These are phyloP conservation scores for Metarhizium rileyi DNA, from an alignment of 2,329 filamentous ascomycete species.

Conservation along the genomic window DNA sequence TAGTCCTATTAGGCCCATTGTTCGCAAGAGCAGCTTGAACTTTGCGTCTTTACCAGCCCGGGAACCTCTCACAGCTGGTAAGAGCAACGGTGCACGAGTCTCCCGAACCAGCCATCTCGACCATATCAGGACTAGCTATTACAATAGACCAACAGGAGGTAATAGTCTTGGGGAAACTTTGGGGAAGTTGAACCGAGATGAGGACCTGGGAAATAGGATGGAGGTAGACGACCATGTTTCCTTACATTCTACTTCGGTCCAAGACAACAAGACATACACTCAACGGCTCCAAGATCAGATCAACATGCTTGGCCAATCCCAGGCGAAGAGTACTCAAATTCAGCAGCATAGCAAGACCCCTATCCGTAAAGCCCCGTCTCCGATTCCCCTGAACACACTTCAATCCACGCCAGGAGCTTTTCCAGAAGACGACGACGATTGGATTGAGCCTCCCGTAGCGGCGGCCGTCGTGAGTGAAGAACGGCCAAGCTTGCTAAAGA, in stretches of 20 bases:
- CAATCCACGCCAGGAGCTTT: conserved; percentile 49
- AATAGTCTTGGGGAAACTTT: conserved; percentile 52
- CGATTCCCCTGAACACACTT: conserved; percentile 17
- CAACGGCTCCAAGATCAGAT: conserved; percentile 90
- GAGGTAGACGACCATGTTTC: conserved; percentile 35
- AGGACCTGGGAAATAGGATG: conserved; percentile 43
- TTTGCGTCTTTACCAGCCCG: conserved; percentile 89
- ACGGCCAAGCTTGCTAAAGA: conserved; percentile 48
- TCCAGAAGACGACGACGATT: conserved; percentile 52
- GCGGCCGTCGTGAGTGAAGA: conserved; percentile 19
- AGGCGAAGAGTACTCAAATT: conserved; percentile 33
- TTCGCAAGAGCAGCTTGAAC: conserved; percentile 89
- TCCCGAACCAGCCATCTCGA: conserved; percentile 76
- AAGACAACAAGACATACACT: conserved; percentile 69
- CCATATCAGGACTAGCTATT: conserved; percentile 60
- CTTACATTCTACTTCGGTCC: conserved; percentile 28
- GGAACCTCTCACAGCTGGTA: conserved; percentile 76
- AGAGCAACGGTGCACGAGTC: conserved; percentile 64
- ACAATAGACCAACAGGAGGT: conserved; percentile 62
- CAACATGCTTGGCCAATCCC: conserved; percentile 55
- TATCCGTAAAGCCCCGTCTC: conserved; percentile 20
- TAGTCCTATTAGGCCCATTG: conserved; percentile 63
- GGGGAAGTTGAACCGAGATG: conserved; percentile 31
- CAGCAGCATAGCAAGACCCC: conserved; percentile 22
- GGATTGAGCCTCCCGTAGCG: conserved; percentile 45